Conservation (phyloP, 2,329 filamentous ascomycete genomes). For the Didymella segeticola region DNA sequence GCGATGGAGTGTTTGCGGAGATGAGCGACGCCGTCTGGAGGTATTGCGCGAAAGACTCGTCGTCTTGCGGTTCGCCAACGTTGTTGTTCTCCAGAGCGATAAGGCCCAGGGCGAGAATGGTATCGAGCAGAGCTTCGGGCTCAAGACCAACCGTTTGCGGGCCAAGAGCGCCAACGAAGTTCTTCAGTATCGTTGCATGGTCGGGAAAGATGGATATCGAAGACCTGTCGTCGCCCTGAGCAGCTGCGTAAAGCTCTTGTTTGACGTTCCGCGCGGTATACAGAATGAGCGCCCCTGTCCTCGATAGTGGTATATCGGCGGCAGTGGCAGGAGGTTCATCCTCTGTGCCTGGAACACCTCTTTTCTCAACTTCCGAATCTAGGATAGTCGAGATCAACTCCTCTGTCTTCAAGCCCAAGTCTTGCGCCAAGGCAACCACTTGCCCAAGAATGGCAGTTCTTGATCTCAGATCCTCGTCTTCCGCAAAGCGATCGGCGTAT, state of each 20-base stretch:
- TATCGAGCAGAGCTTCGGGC: constrained; percentile 62
- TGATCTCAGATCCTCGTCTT: constrained; percentile 66
- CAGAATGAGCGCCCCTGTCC: constrained; percentile 62
- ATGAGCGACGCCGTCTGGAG: constrained; percentile 58
- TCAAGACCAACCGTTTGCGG: constrained; percentile 47
- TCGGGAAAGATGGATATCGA: constrained; percentile 60
- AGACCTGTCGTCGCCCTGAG: constrained; percentile 41
- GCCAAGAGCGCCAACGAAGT: constrained; percentile 56
- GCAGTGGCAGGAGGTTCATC: constrained; percentile 61
- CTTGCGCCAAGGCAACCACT: constrained; percentile 70
- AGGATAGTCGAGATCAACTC: constrained; percentile 56
- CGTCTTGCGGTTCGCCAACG: constrained; percentile 55
- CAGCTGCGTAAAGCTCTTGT: constrained; percentile 56
- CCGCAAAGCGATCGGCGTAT: constrained; percentile 68
- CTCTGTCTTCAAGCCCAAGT: constrained; percentile 58
- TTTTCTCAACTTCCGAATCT: constrained; percentile 49
- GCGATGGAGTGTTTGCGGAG: constrained; percentile 57
- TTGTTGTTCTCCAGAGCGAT: constrained; percentile 56
- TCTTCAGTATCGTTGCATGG: constrained; percentile 58
- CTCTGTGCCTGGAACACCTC: constrained; percentile 56
- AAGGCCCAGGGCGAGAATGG: constrained; percentile 60
- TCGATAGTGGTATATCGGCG: constrained; percentile 63
- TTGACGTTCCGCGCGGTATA: constrained; percentile 60
- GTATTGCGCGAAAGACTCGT: constrained; percentile 61
- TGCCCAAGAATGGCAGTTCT: constrained; percentile 74